These are phyloP conservation scores for Ceratocystis eucalypticola DNA, from an alignment of 2,329 filamentous ascomycete species.

Conservation along the genomic window DNA sequence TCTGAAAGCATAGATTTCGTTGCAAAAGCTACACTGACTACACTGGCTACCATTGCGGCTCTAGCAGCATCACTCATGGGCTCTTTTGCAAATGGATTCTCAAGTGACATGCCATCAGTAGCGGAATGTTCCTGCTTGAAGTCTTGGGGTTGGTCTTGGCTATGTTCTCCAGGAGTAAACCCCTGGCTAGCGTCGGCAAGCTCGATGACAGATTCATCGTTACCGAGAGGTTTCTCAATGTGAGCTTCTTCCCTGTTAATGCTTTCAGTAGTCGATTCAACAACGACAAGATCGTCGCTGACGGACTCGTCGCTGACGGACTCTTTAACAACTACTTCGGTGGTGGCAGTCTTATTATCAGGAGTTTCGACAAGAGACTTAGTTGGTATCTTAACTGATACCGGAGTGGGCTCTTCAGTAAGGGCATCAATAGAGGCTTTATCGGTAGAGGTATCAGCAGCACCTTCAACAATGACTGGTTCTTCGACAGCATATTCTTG, in stretches of 20 bases:
- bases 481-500: background rate
- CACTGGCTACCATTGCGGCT: slow-evolving; percentile 17
- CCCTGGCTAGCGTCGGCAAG: background rate
- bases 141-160: background rate
- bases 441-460: background rate
- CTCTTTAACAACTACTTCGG: background rate
- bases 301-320: background rate
- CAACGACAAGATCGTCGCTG: background rate
- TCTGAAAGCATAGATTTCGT: slow-evolving; percentile 17
- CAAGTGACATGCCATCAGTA: too few relatives aligned
- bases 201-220: background rate
- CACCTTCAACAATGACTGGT: background rate
- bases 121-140: background rate
- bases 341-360: background rate
- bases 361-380: background rate
- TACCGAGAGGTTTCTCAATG: background rate
- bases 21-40: slow-evolving; percentile 17
- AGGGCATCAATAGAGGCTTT: background rate
- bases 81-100: background rate
- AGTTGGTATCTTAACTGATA: background rate
- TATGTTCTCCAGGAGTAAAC: background rate
- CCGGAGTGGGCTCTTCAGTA: background rate
- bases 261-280: background rate
- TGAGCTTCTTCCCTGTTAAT: background rate
- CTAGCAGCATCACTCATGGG: slow-evolving; percentile 11